These are phyloP conservation scores for Colletotrichum sp. DNA, from an alignment of 2,329 filamentous ascomycete species.

Conservation along the genomic window DNA sequence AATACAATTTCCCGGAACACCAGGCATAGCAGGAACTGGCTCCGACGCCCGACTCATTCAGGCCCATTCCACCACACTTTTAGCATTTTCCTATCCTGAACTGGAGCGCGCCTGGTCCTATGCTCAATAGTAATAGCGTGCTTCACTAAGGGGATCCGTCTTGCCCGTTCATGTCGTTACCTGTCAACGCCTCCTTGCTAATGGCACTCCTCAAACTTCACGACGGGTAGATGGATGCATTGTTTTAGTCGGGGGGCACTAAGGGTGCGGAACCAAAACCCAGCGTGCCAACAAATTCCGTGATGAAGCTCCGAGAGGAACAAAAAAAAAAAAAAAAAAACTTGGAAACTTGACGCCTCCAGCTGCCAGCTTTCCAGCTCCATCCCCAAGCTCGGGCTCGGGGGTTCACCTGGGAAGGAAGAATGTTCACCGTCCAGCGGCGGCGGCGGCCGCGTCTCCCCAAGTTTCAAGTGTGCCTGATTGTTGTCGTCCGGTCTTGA, in stretches of 20 bases:
- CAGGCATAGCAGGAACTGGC: neutral
- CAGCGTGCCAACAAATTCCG: neutral
- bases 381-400: neutral
- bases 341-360: neutral
- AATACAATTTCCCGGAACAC: neutral
- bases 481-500: neutral
- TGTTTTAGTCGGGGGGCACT: neutral
- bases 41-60: neutral
- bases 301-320: neutral
- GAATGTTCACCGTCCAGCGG: neutral
- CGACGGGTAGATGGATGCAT: neutral
- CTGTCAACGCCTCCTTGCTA: neutral
- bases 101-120: neutral
- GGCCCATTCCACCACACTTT: neutral
- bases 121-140: neutral
- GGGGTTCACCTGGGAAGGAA: neutral
- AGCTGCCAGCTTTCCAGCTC: neutral
- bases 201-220: neutral
- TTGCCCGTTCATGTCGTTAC: neutral
- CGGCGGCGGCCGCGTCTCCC: neutral
- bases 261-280: neutral
- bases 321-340: neutral
- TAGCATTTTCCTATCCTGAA: neutral
- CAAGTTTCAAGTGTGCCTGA: conserved; percentile 6
- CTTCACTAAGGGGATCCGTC: neutral